A percentile compares a stretch with the other conserved stretches of the same genome.
Evolutionary conservation across 305 asterid genomes (phyloP).

Genomic region (Solanum chacoense): DNA sequence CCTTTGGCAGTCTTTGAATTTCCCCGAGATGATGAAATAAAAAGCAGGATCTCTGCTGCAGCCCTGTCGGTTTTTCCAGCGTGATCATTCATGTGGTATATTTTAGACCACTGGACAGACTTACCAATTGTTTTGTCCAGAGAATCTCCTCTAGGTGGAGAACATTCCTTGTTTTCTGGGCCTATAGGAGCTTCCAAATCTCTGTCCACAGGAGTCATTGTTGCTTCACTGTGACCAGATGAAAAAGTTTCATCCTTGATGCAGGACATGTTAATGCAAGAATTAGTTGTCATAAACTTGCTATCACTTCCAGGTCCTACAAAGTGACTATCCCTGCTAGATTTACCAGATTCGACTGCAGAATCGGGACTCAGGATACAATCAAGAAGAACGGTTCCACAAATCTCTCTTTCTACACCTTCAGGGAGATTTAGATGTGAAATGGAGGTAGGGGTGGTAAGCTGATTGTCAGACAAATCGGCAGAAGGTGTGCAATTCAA

Average conservation of each 20-base stretch:
- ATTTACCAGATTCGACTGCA: background rate
- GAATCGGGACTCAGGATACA: background rate
- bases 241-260: slow-evolving; percentile 10
- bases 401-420: background rate
- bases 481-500: slow-evolving; percentile 30
- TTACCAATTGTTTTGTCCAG: slow-evolving; percentile 23
- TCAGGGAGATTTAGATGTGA: background rate
- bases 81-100: background rate
- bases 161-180: slow-evolving; percentile 45
- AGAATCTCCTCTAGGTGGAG: slow-evolving; percentile 42
- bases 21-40: slow-evolving; percentile 20
- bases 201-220: slow-evolving; percentile 4
- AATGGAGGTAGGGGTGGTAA: background rate
- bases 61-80: slow-evolving; percentile 17
- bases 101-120: slow-evolving; percentile 10
- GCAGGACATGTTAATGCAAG: slow-evolving; percentile 18
- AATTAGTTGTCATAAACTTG: slow-evolving; percentile 9
- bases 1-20: background rate
- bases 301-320: background rate
- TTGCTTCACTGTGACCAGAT: background rate
- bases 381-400: background rate
- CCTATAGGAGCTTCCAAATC: slow-evolving; percentile 34
- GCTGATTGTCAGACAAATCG: background rate
- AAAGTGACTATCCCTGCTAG: background rate
- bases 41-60: slow-evolving; percentile 52